Base-by-base conservation (phyloP, 805 yeast genomes). In the Ogataea angusta region DNA sequence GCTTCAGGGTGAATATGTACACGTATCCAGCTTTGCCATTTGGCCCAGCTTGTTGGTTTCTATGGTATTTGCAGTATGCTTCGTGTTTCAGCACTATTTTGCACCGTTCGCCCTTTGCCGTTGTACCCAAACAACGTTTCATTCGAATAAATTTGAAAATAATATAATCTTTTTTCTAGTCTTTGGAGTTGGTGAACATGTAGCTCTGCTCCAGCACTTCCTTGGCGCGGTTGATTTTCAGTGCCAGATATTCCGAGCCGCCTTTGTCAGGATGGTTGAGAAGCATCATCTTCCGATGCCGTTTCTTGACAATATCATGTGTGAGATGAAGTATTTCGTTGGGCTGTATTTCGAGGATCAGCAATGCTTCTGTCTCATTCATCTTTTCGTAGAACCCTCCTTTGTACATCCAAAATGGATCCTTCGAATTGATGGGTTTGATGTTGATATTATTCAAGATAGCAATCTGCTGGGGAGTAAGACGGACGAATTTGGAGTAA, bases 231-330 rank as follows among this genome's bases (percentile, higher is more conserved):
- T 88, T 87, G 36, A 88, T 83, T 66, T 87, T 88, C 62, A 86
- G 80, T 18, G 95, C 93, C 47, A 87, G 54, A 49, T 73, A 84
- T 14, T 87, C 79, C 33, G 90, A 82, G 2, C 96, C 96, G 3
- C 95, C 95, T 52, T 83, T 78, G 61, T 87, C 96, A 1, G 96
- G 95, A 59, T 87, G 96, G 60, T 87, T 87, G 10, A 77, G 67
- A 63, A 87, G 67, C 95, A 87, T 88, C 57, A 83, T 72, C 45
- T 67, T 68, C 55, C 95, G 72, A 59, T 88, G 95, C 42, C 80
- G 78, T 45, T 76, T 80, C 61, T 82, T 82, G 50, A 91, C 68
- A 49, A 75, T 57, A 10, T 70, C 69, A 22, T 58, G 61, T 30
- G 70, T 65, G 24, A 81, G 52, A 40, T 68, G 63, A 38, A 78